phyloP scores from a whole-genome alignment of 2,329 filamentous ascomycete genomes.

The Xylariaceae sp. region DNA sequence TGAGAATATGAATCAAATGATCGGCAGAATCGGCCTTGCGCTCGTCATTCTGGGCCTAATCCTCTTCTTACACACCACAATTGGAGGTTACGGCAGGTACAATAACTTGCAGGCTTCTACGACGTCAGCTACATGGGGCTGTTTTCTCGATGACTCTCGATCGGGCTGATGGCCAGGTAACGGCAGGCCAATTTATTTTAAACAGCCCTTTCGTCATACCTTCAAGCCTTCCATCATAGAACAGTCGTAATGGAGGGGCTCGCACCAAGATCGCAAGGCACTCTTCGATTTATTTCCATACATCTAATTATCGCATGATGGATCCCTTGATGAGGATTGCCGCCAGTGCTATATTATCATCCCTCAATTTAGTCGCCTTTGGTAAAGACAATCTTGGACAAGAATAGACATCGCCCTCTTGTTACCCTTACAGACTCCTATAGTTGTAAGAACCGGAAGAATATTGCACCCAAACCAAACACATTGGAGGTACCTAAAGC shows the following conservation, averaged over 20 bases:
- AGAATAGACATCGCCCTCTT: too few species aligned
- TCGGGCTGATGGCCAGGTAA: slow-evolving; percentile 21
- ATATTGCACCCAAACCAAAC: too few species aligned
- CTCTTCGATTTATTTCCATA: slow-evolving; percentile 21
- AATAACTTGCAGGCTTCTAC: slow-evolving; percentile 7
- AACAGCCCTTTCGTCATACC: slow-evolving; percentile 20
- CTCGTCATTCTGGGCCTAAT: slow-evolving; percentile 12
- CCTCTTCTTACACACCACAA: neutral
- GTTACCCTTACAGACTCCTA: too few species aligned
- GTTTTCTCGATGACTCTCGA: slow-evolving; percentile 11
- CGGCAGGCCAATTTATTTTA: slow-evolving; percentile 12
- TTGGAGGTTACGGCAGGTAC: neutral
- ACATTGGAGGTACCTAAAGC: too few species aligned
- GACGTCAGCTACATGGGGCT: slow-evolving; percentile 11
- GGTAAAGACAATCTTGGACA: too few species aligned
- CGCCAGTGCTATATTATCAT: neutral
- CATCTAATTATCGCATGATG: neutral
- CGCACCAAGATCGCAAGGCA: slow-evolving; percentile 23
- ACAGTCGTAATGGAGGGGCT: slow-evolving; percentile 14
- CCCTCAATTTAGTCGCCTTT: too few species aligned
- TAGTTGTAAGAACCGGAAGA: too few species aligned
- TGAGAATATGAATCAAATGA: slow-evolving; percentile 12
- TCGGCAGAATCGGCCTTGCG: slow-evolving; percentile 7
- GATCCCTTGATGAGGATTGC: neutral
- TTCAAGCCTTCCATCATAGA: slow-evolving; percentile 15